Base-by-base conservation (phyloP, 2,329 filamentous ascomycete genomes). In the Coniella vitis region DNA sequence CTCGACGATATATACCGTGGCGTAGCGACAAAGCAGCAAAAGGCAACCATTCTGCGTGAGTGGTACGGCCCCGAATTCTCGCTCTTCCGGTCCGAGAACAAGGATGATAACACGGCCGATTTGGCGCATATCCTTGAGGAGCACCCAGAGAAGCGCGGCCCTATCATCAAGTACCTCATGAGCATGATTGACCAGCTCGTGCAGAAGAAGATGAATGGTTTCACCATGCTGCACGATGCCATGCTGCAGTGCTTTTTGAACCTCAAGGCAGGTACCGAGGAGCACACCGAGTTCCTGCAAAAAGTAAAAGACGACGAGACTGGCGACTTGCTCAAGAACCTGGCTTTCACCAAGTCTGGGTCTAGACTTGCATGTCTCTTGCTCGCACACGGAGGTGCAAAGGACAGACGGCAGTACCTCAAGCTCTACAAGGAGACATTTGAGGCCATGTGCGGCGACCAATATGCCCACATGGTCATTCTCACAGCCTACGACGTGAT, bases 61-160 rank as follows among this genome's bases (percentile, higher is more conserved):
- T 98, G 93, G 90, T 98, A 96, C 65, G 93, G 93, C 2, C 79
- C 91, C 1, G 93, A 97, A 63, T 98, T 95, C 63, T 81, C 87
- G 13, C 77, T 97, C 38, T 87, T 90, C 64, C 83, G 84, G 58
- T 63, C 71, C 58, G 72, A 55, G 43, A 74, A 73, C 56, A 75
- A 78, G 35, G 67, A 69, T 4, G 71, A 75, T 46, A 70, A 74
- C n/a, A 76, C 74, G 4, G 76, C 81, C 4, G 87, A 95, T 41
- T 76, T 98, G 20, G 76, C 79, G 35, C 69, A 78, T 54, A 93
- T 98, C 45, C 69, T 98, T 34, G 78, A 81, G 52, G 75, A 80
- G 45, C 79, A 84, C 44, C 89, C 91, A 1, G 89, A 90, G 70
- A 97, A 97, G 75, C 81, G 89, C 54, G 81, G 79, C 13, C 82